Evolutionary conservation across 176 grass and related monocot genomes (phyloP).

Genomic region (Otatea glauca): DNA sequence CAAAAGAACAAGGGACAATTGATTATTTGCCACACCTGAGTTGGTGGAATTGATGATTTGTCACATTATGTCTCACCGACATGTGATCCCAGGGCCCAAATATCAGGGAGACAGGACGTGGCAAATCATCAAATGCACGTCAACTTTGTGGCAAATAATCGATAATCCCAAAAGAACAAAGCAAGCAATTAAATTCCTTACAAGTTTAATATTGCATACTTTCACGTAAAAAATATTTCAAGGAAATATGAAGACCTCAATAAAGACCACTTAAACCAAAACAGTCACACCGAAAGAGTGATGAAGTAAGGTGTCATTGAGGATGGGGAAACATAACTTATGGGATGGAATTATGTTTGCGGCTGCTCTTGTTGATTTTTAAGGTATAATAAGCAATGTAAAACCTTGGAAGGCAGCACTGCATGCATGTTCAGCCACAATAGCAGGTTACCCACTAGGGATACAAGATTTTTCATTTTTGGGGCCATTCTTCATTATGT

Average conservation of each 20-base stretch:
- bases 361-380: background rate
- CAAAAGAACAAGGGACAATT: background rate
- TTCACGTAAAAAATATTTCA: background rate
- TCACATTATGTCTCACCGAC: no score
- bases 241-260: background rate
- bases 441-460: background rate
- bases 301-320: constrained; percentile 13
- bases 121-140: no score
- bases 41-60: no score
- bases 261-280: background rate
- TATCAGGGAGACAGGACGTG: no score
- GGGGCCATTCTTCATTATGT: background rate
- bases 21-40: no score
- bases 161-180: constrained; percentile 7
- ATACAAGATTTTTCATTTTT: background rate
- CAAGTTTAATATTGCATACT: constrained; percentile 16
- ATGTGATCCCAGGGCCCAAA: no score
- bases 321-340: background rate
- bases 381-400: background rate
- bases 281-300: background rate
- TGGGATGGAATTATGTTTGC: background rate
- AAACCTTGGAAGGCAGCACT: background rate
- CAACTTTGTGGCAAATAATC: no score
- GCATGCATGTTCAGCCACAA: background rate
- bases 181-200: background rate